Evolutionary conservation across 2,329 filamentous ascomycete species (phyloP).

Genomic region (Paecilomyces variotii): DNA sequence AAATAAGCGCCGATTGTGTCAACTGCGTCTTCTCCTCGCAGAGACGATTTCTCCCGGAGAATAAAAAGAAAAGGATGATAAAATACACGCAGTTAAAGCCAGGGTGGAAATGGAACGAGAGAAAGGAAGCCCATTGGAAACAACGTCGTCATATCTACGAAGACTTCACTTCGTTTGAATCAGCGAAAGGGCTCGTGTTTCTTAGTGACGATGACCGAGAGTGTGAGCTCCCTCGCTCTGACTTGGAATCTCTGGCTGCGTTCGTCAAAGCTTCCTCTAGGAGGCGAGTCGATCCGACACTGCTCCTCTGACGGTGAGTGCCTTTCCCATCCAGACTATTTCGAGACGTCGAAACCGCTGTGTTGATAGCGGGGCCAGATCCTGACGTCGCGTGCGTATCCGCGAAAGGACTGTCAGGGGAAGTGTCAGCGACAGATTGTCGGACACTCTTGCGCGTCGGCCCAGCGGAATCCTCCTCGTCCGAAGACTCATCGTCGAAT

Average conservation of each 20-base stretch:
- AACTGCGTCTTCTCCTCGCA: background rate
- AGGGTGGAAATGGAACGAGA: background rate
- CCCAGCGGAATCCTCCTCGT: slow-evolving; percentile 16
- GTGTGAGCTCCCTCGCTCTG: background rate
- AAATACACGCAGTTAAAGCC: background rate
- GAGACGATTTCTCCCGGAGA: background rate
- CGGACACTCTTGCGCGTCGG: background rate
- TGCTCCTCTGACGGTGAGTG: background rate
- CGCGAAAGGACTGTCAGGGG: background rate
- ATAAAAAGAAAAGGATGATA: background rate
- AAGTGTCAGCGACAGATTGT: background rate
- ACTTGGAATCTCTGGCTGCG: background rate
- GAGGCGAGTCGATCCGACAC: background rate
- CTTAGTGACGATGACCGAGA: background rate
- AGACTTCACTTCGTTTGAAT: background rate
- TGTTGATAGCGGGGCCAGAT: background rate
- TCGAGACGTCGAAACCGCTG: background rate
- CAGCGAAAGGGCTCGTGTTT: background rate
- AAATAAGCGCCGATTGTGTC: background rate
- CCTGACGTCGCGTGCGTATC: background rate
- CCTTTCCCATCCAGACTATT: background rate
- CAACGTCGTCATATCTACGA: background rate
- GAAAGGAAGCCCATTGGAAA: background rate
- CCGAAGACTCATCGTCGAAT: slow-evolving; percentile 26
- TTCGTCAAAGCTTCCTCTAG: background rate